Base-by-base conservation (phyloP, 495 filamentous ascomycete genomes). In the Clohesyomyces aquaticus region DNA sequence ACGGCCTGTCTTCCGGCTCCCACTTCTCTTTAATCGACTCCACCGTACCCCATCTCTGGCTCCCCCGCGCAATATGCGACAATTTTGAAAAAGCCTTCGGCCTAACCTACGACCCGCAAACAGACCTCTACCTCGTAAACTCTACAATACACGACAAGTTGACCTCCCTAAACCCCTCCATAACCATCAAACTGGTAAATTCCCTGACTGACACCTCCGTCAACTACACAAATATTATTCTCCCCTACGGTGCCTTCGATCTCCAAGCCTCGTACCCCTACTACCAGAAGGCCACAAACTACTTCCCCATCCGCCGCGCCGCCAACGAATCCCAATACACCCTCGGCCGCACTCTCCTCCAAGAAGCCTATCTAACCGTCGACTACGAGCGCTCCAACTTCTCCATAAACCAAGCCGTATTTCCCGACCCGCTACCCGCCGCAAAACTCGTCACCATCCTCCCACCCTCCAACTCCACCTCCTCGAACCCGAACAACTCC, bases 351-450 rank as follows among this genome's bases (percentile, higher is more conserved):
- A 70, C 71, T 6, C 55, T 74, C 1, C 57, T 74, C 18, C 72
- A 74, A 60, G 70, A 73, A 60, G 72, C 72, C n/a, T 74, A 74
- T 28, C 46, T 74, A 35, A 71, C 68, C 18, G 72, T 72, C 16
- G 72, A 74, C 58, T 69, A 71, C 60, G 71, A 73, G 46, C 71
- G 72, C 51, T 25, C 55, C 10, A 71, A 72, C 46, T 74, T 74
- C 66, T 61, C 71, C 25, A 52, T 74, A 43, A 43, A 56, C 2
- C 72, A 72, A 55, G 67, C 72, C 25, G 59, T 55, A 18, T 70
- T 66, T 21, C 66, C 63, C n/a, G 55, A 68, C 55, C 57, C 66
- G 1, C 19, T 69, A 8, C 65, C 69, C 14, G 50, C 65, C 9
- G 48, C 63, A 10, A 58, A 73, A 26, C 61, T 73, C 6, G 45